Evolutionary conservation across 805 yeast genomes (phyloP), one percentile per base, ranked within the genome.

Genomic region (Limtongia smithiae): DNA sequence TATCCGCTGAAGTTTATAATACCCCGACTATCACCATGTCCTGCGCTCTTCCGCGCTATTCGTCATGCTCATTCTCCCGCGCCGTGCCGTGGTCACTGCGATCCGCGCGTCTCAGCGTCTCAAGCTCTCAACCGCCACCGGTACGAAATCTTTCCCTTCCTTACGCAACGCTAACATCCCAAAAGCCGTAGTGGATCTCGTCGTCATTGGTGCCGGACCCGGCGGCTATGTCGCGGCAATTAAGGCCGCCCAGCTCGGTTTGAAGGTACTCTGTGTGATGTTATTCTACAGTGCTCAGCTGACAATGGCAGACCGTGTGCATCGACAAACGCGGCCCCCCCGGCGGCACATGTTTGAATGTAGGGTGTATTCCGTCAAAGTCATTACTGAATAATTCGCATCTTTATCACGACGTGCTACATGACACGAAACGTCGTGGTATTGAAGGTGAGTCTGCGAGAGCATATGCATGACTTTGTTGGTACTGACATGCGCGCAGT

Each of bases 141-240:
- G n/a, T n/a, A n/a, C n/a, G n/a, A n/a, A n/a, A n/a, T n/a, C n/a
- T n/a, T n/a, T n/a, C n/a, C n/a, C n/a, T n/a, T n/a, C n/a, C n/a
- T n/a, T n/a, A n/a, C n/a, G n/a, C n/a, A n/a, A n/a, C n/a, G n/a
- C n/a, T n/a, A n/a, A n/a, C n/a, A n/a, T 30, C 18, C 5, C 30
- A 20, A 9, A 21, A 44, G 42, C 43, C 24, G 82, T 82, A 65
- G 91, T 86, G 67, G 97, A 93, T 65, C 79, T 91, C 46, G 94
- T 90, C 46, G 86, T 93, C 62, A 84, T 91, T 65, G 98, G 98
- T 61, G 97, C 96, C 63, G 98, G 98, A 51, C 98, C 98, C 61
- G 98, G 97, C 71, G 98, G 98, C 55, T 91, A 91, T 70, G 93
- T 93, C 62, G 97, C 97, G 48, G 98, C 98, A 65, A 93, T 91